A percentile compares a stretch with the other conserved stretches of the same genome.
Evolutionary conservation across 2,329 filamentous ascomycete genomes (phyloP).

Genomic region (Pyricularia pennisetigena): DNA sequence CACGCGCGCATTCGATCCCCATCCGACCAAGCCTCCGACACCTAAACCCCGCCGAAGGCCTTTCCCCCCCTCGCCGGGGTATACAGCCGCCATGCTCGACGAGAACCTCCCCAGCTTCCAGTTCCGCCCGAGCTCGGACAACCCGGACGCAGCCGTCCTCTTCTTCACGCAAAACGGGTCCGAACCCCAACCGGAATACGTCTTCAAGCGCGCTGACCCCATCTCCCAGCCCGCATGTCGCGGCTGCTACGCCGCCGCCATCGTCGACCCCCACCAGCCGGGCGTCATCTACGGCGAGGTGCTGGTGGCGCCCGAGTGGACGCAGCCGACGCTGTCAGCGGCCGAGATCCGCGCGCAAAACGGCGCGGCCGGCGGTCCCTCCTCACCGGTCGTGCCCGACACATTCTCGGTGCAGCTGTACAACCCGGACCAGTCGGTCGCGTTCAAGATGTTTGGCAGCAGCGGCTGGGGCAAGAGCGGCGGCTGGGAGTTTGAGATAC

Average conservation of each 20-base stretch:
- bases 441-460: constrained; percentile 62
- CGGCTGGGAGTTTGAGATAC: constrained; percentile 88
- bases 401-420: constrained; percentile 82
- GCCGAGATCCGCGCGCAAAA: constrained; percentile 64
- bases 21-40: neutral
- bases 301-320: constrained; percentile 74
- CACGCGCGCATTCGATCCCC: too few relatives aligned
- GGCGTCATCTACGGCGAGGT: constrained; percentile 85
- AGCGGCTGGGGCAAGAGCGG: constrained; percentile 67
- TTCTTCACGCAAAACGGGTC: constrained; percentile 64
- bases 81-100: constrained; percentile 62
- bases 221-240: constrained; percentile 51
- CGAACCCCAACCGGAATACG: constrained; percentile 70
- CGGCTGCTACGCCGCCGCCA: constrained; percentile 78
- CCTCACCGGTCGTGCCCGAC: constrained; percentile 65
- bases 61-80: neutral
- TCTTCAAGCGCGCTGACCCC: constrained; percentile 68
- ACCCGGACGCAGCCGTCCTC: constrained; percentile 45
- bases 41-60: neutral
- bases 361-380: constrained; percentile 44
- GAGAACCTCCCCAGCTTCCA: constrained; percentile 77
- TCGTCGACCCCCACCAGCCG: constrained; percentile 72
- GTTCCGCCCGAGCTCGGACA: constrained; percentile 41
- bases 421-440: constrained; percentile 79
- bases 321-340: constrained; percentile 69